Conservation (phyloP, 2,329 filamentous ascomycete genomes). For the Talaromyces sp. region DNA sequence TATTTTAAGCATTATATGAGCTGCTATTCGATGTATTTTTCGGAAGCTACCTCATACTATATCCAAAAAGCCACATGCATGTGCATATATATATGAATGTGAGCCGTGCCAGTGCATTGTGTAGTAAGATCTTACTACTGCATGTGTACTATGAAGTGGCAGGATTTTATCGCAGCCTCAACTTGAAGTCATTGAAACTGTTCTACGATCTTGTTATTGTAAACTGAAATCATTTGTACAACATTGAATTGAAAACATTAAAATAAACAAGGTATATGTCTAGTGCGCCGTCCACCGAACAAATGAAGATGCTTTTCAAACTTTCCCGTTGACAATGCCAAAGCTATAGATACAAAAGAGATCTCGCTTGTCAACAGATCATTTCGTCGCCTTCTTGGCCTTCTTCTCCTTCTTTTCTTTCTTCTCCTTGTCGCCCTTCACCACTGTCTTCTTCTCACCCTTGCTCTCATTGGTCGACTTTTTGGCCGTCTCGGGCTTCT, state of each 20-base stretch:
- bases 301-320: slow-evolving; percentile 29
- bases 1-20: too few species aligned
- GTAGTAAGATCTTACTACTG: too few species aligned
- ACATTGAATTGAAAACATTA: slow-evolving; percentile 2
- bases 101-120: too few species aligned
- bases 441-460: slow-evolving; percentile 22
- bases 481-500: slow-evolving; percentile 27
- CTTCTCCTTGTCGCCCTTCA: slow-evolving; percentile 7
- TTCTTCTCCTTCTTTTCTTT: slow-evolving; percentile 28
- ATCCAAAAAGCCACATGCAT: too few species aligned
- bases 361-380: slow-evolving; percentile 17
- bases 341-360: slow-evolving; percentile 27
- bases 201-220: too few species aligned
- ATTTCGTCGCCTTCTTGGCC: slow-evolving; percentile 35
- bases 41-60: too few species aligned
- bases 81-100: too few species aligned
- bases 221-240: slow-evolving; percentile 1
- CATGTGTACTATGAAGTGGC: too few species aligned
- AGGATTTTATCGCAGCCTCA: too few species aligned
- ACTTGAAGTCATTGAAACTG: too few species aligned
- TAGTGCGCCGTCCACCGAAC: slow-evolving; percentile 28
- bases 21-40: too few species aligned
- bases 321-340: slow-evolving; percentile 15
- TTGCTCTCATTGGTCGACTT: slow-evolving; percentile 14
- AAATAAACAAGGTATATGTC: slow-evolving; percentile 29